Evolutionary conservation across 1,284 basidiomycete species (phyloP).

Genomic region (Apiotrichum mycotoxinovorans): DNA sequence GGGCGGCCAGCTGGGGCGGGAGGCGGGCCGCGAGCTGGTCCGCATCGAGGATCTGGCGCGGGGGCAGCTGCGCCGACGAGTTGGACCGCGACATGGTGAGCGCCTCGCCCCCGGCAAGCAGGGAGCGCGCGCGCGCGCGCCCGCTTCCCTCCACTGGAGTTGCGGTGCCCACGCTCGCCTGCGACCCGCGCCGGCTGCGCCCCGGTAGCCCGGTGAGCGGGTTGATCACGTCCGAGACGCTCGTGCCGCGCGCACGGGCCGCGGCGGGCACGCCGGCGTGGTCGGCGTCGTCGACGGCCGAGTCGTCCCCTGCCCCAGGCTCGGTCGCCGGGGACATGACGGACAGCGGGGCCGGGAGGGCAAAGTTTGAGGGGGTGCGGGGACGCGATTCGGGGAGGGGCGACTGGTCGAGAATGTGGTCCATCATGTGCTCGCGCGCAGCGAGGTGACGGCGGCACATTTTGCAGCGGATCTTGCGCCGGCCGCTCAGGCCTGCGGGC

Average conservation of each 20-base stretch:
- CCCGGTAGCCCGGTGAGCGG: constrained; percentile 43
- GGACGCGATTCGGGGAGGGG: constrained; percentile 29
- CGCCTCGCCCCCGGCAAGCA: constrained; percentile 3
- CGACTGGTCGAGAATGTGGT: constrained; percentile 61
- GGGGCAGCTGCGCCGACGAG: not conserved
- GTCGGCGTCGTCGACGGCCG: constrained; percentile 9
- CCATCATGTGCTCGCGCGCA: constrained; percentile 83
- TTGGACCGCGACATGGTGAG: constrained; percentile 8
- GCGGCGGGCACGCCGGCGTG: constrained; percentile 1
- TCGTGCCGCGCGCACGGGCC: constrained; percentile 6
- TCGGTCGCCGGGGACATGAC: not conserved
- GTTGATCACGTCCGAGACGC: constrained; percentile 43
- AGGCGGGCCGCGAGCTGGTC: constrained; percentile 39
- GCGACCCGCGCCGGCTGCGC: not conserved
- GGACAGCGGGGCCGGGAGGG: constrained; percentile 19
- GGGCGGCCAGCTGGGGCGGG: constrained; percentile 44
- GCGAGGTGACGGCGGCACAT: constrained; percentile 87
- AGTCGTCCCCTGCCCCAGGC: not conserved
- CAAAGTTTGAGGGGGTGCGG: constrained; percentile 37
- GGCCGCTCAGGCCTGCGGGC: constrained; percentile 48
- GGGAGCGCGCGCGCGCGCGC: constrained; percentile 3
- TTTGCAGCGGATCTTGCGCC: constrained; percentile 70
- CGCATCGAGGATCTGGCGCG: constrained; percentile 22
- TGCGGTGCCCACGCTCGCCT: not conserved
- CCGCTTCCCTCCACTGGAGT: not conserved